Evolutionary conservation across 352 stramenopile genomes (phyloP).

Genomic region (Phytopythium montanum): DNA sequence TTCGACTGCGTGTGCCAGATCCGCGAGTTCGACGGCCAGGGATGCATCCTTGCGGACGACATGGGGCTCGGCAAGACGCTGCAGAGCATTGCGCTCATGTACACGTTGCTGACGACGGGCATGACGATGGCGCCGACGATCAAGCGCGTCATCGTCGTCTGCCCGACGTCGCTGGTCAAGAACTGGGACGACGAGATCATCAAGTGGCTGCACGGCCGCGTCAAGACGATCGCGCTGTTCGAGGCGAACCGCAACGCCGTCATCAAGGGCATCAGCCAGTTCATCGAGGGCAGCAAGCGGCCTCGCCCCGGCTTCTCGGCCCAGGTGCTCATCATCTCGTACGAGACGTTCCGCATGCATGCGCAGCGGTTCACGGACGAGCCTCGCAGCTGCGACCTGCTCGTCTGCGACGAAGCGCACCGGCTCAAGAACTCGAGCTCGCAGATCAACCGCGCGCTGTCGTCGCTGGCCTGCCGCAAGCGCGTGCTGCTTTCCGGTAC

Average conservation of each 20-base stretch:
- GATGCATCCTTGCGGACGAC: constrained; percentile 86
- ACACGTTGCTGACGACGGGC: constrained; percentile 72
- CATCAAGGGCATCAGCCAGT: constrained; percentile 79
- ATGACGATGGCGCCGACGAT: constrained; percentile 67
- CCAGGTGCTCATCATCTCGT: constrained; percentile 86
- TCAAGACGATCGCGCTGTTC: constrained; percentile 83
- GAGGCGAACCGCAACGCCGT: constrained; percentile 80
- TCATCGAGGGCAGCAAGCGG: constrained; percentile 77
- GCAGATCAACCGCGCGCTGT: constrained; percentile 85
- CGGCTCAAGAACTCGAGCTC: constrained; percentile 98
- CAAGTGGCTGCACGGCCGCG: constrained; percentile 81
- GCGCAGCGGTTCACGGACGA: constrained; percentile 87
- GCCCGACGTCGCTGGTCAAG: constrained; percentile 84
- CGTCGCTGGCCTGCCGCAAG: constrained; percentile 82
- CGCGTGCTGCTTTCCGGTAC: constrained; percentile 96
- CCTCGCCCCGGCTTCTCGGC: constrained; percentile 44
- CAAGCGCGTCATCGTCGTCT: constrained; percentile 75
- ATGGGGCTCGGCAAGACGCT: constrained; percentile 88
- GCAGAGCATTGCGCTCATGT: constrained; percentile 87
- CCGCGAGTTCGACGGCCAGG: constrained; percentile 72
- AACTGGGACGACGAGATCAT: constrained; percentile 90
- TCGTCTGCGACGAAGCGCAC: constrained; percentile 99
- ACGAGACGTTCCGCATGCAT: constrained; percentile 94
- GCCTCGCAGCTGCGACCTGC: constrained; percentile 89
- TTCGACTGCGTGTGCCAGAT: constrained; percentile 93